Evolutionary conservation across 768 basidiomycete species (phyloP), one percentile per base, ranked within the genome.

Genomic region (Tulasnella calospora): DNA sequence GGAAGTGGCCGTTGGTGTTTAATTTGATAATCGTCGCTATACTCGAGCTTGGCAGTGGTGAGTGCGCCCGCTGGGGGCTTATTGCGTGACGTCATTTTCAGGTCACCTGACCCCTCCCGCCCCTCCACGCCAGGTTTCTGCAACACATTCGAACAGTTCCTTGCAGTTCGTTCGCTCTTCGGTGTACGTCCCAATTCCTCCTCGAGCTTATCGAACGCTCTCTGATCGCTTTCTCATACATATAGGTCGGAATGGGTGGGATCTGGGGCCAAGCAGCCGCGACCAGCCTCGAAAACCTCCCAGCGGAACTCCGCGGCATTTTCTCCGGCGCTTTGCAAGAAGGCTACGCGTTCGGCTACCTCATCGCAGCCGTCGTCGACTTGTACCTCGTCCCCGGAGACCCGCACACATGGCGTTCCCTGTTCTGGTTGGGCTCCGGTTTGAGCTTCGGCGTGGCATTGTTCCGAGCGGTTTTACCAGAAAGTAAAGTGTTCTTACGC

Each of bases 1-100:
- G 96, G 38, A 97, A 96, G 87, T 99, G 95, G 95, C 95, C 95
- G 5, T 87, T 96, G 6, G 90, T 97, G 38, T 80, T 81, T 80
- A 96, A 95, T 83, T 87, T 96, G 30, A 69, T 94, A 35, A 82
- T 96, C 71, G 89, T 94, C 79, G 87, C 89, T 19, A 83, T 88
- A 6, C 89, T 98, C 74, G 90, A 95, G 82, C 89, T 98, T 33
- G 93, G 90, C 0, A 90, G 90, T 0, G 74, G 72, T 73, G 72
- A 36, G 72, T 73, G 27, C 27, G 44, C 33, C 3, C 36, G 4
- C 27, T 38, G 4, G 30, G 27, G 15, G 41, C 72, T 8, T 23
- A 15, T 0, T 40, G 35, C 38, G 36, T 73, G 44, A 51, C 47
- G 47, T 51, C 47, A 51, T 51, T 51, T 15, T 9, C 47, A 51